Base-by-base conservation (phyloP, 306 rosid species). In the Ochetophila trinervis region DNA sequence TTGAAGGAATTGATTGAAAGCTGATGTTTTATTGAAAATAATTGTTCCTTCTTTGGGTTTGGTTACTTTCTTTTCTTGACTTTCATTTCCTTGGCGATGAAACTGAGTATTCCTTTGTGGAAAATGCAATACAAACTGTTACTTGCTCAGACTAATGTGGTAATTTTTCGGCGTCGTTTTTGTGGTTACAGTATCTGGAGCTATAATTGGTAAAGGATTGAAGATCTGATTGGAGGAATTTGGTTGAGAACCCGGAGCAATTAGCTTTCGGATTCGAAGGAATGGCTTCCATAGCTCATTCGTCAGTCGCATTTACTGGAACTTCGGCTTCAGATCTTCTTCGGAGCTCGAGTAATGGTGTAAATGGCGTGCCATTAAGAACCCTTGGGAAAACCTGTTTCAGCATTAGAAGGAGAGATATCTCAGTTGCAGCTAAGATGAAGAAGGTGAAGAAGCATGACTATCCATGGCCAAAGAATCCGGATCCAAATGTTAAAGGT, bases 401-500 rank as follows among this genome's bases (percentile, higher is more conserved):
- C 65, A 71, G 78, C 68, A 42, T 75, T 34, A 77, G 74, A 73
- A 87, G 73, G 62, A 87, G 79, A 83, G 84, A 80, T 52, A 71
- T 78, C 13, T 66, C 82, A 14, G 91, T 93, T 20, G 55, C 72
- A 22, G 87, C 91, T 2, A 93, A 69, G 91, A 23, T 87, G 54
- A 81, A 78, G 78, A 93, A 93, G 81, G 76, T n/a, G 73, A 88
- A 86, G 88, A 89, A 80, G 80, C 82, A 77, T 20, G 96, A 90
- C n/a, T 76, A 86, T 69, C 97, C 99, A 10, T 93, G 99, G 99
- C 83, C 97, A 0, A 78, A 69, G 62, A 73, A 87, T 75, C 91
- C 91, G 68, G 96, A 93, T 80, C 91, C 82, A 40, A 87, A 86
- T 90, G 94, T 93, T 23, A 81, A 84, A 68, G 97, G 96, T 27